Percentiles rank a stretch among this genome's conserved stretches.
Evolutionary conservation across 2,329 filamentous ascomycete genomes (phyloP).

Genomic region (Ramularia endophylla): DNA sequence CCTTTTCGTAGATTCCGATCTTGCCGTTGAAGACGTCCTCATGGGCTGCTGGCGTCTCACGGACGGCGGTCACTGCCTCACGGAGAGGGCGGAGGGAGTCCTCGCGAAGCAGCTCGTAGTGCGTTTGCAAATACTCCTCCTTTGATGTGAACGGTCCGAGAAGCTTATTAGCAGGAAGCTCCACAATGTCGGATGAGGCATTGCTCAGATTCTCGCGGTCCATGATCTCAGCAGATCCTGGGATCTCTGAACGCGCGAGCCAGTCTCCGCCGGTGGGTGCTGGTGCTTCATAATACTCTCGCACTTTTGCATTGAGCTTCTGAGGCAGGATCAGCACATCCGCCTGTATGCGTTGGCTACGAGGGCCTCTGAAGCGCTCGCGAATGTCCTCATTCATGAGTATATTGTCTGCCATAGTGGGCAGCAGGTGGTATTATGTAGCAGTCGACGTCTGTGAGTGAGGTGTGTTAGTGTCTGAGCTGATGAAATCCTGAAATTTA

Average conservation of each 20-base stretch:
- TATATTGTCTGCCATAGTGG: not conserved
- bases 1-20: slow-evolving; percentile 64
- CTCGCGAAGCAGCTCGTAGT: slow-evolving; percentile 71
- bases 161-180: slow-evolving; percentile 44
- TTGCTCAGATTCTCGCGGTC: slow-evolving; percentile 10
- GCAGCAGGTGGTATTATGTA: too few relatives aligned
- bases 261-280: slow-evolving; percentile 22
- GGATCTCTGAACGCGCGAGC: slow-evolving; percentile 47
- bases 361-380: slow-evolving; percentile 22
- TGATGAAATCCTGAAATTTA: too few relatives aligned
- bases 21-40: slow-evolving; percentile 44
- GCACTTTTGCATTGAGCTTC: slow-evolving; percentile 23
- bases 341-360: slow-evolving; percentile 5
- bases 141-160: slow-evolving; percentile 54
- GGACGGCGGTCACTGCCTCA: slow-evolving; percentile 56
- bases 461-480: too few relatives aligned
- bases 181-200: slow-evolving; percentile 14
- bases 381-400: slow-evolving; percentile 26
- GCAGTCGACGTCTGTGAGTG: too few relatives aligned
- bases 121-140: slow-evolving; percentile 62
- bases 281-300: slow-evolving; percentile 22
- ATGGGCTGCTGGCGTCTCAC: slow-evolving; percentile 45
- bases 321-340: slow-evolving; percentile 19
- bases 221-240: slow-evolving; percentile 49
- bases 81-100: slow-evolving; percentile 67